Percentiles rank a stretch among this genome's conserved stretches.
phyloP scores from a whole-genome alignment of 768 basidiomycete genomes.

The Guyanaporus albipodus region DNA sequence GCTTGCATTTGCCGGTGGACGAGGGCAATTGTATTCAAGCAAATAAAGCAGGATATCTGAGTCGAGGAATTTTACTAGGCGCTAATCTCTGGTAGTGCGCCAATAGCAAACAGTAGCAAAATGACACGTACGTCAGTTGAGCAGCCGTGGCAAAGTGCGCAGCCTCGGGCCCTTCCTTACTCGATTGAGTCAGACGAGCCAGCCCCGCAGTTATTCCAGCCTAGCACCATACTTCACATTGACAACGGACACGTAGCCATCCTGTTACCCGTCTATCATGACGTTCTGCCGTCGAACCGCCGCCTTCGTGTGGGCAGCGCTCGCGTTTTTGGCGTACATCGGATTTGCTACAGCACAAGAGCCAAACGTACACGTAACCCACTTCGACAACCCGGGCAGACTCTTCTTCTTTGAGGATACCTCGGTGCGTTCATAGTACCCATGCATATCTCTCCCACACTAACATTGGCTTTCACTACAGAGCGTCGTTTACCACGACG shows the following conservation, averaged over 20 bases:
- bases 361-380: slow-evolving; percentile 45
- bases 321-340: slow-evolving; percentile 21
- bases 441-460: background rate
- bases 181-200: background rate
- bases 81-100: too few species aligned
- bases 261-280: slow-evolving; percentile 22
- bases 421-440: slow-evolving; percentile 56
- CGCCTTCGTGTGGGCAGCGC: slow-evolving; percentile 23
- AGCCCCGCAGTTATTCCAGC: background rate
- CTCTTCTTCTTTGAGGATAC: slow-evolving; percentile 95
- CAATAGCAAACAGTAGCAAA: too few species aligned
- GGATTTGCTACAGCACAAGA: slow-evolving; percentile 35
- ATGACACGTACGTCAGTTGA: too few species aligned
- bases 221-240: too few species aligned
- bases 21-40: too few species aligned
- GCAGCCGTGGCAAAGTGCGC: too few species aligned
- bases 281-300: slow-evolving; percentile 27
- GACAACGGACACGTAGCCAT: slow-evolving; percentile 14
- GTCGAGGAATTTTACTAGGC: too few species aligned
- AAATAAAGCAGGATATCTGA: too few species aligned
- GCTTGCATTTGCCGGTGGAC: too few species aligned
- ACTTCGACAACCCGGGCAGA: slow-evolving; percentile 69
- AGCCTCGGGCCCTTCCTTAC: too few species aligned
- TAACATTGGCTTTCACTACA: slow-evolving; percentile 22
- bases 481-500: slow-evolving; percentile 81